phyloP scores from a whole-genome alignment of 2,329 filamentous ascomycete genomes.

The Simplicillium sp. region DNA sequence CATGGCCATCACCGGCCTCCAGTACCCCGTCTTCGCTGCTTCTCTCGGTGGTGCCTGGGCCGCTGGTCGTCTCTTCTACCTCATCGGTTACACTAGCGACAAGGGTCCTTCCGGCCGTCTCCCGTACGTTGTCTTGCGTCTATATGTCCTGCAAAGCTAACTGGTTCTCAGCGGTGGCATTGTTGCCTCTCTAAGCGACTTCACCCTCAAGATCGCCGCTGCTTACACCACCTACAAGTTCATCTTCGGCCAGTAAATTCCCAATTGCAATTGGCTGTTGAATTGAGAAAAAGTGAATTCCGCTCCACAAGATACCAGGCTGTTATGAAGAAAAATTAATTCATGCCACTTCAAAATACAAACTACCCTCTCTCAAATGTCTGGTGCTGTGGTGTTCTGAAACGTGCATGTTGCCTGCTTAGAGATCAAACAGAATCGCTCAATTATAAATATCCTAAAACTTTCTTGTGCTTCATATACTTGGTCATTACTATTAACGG shows the following conservation, averaged over 20 bases:
- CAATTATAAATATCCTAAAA: no score
- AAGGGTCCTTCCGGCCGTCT: slow-evolving; percentile 34
- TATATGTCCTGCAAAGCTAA: slow-evolving; percentile 1
- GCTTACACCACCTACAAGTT: slow-evolving; percentile 23
- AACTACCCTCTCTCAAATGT: no score
- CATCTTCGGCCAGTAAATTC: not conserved
- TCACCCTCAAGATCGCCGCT: slow-evolving; percentile 30
- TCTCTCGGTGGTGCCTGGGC: slow-evolving; percentile 42
- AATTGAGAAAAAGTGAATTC: no score
- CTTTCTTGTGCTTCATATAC: no score
- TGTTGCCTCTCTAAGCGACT: slow-evolving; percentile 23
- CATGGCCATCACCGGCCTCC: slow-evolving; percentile 46
- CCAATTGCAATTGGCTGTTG: no score
- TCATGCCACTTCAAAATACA: no score
- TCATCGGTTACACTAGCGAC: slow-evolving; percentile 40
- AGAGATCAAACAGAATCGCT: no score
- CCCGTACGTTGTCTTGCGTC: slow-evolving; percentile 19
- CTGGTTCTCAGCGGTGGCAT: slow-evolving; percentile 24
- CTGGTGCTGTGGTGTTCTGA: no score
- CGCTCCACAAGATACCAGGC: no score
- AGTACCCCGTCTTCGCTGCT: slow-evolving; percentile 41
- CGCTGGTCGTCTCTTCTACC: slow-evolving; percentile 42
- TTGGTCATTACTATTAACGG: no score
- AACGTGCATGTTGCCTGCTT: no score
- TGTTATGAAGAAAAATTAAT: no score